Conservation (phyloP, 495 filamentous ascomycete genomes). For the Beverwykella pulmonaria region DNA sequence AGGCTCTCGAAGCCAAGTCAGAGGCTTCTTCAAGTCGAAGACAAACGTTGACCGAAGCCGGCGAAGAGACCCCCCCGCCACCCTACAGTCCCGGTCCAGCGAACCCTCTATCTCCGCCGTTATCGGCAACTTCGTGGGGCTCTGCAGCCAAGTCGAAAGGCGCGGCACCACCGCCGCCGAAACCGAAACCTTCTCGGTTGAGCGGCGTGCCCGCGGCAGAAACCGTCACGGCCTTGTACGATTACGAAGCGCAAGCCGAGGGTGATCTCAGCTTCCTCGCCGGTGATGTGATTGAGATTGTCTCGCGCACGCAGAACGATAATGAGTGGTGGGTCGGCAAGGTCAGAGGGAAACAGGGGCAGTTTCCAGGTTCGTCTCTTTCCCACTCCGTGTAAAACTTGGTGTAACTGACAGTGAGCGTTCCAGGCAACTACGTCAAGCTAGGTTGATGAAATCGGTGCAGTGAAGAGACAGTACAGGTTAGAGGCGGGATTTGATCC, state of each 20-base stretch:
- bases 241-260: slow-evolving; percentile 94
- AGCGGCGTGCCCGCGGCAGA: slow-evolving; percentile 66
- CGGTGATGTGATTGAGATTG: slow-evolving; percentile 89
- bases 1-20: slow-evolving; percentile 40
- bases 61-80: slow-evolving; percentile 66
- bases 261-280: slow-evolving; percentile 90
- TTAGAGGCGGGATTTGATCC: not conserved
- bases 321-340: slow-evolving; percentile 97
- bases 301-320: slow-evolving; percentile 75
- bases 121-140: slow-evolving; percentile 52
- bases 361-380: slow-evolving; percentile 85
- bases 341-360: slow-evolving; percentile 75
- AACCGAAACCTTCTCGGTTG: slow-evolving; percentile 81
- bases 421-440: slow-evolving; percentile 32
- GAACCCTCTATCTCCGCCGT: slow-evolving; percentile 39
- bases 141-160: slow-evolving; percentile 77
- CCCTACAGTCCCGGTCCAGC: slow-evolving; percentile 58
- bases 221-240: slow-evolving; percentile 70
- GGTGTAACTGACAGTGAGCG: not conserved
- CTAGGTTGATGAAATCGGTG: slow-evolving; percentile 10
- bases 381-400: not conserved
- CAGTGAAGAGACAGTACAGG: not conserved
- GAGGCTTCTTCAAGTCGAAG: slow-evolving; percentile 44
- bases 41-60: slow-evolving; percentile 48
- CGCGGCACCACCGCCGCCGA: slow-evolving; percentile 84